Percentiles rank a stretch among this genome's conserved stretches.
Conservation (phyloP, 352 stramenopile species). For the Phytophthora hybrid region DNA sequence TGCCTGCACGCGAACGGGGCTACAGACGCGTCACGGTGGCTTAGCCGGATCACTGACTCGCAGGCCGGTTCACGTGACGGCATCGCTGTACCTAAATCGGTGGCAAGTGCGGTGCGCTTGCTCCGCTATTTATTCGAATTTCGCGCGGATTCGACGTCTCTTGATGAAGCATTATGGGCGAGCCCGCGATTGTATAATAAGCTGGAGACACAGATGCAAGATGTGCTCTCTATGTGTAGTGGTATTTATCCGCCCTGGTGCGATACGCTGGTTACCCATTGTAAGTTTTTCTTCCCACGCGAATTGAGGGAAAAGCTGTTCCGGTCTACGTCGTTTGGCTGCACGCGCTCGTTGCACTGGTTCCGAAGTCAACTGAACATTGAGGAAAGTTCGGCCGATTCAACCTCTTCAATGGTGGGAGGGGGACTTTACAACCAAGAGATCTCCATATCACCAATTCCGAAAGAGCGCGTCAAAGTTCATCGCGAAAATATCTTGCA, state of each 20-base stretch:
- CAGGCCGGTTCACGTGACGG: slow-evolving; percentile 18
- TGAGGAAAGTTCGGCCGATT: slow-evolving; percentile 45
- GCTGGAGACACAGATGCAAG: slow-evolving; percentile 78
- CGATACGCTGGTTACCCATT: slow-evolving; percentile 76
- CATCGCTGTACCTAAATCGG: slow-evolving; percentile 37
- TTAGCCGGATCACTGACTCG: slow-evolving; percentile 26
- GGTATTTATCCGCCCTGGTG: slow-evolving; percentile 86
- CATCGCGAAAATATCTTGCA: slow-evolving; percentile 77
- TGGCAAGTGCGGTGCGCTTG: slow-evolving; percentile 60
- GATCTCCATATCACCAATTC: slow-evolving; percentile 84
- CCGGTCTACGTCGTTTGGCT: slow-evolving; percentile 81
- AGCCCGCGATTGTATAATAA: slow-evolving; percentile 85
- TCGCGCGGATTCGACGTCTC: slow-evolving; percentile 24
- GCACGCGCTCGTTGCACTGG: slow-evolving; percentile 83
- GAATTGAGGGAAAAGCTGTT: slow-evolving; percentile 80
- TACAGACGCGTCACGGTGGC: slow-evolving; percentile 33
- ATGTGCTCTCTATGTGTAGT: slow-evolving; percentile 86
- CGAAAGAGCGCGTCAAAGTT: slow-evolving; percentile 89
- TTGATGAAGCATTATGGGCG: slow-evolving; percentile 66
- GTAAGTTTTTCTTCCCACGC: slow-evolving; percentile 85
- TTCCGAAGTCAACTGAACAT: slow-evolving; percentile 76
- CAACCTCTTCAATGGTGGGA: slow-evolving; percentile 32
- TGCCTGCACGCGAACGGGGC: slow-evolving; percentile 25
- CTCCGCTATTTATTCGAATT: slow-evolving; percentile 71
- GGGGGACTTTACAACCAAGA: slow-evolving; percentile 77